phyloP scores from a whole-genome alignment of 1,139 yeast species.

The Debaryomycetaceae sp. region DNA sequence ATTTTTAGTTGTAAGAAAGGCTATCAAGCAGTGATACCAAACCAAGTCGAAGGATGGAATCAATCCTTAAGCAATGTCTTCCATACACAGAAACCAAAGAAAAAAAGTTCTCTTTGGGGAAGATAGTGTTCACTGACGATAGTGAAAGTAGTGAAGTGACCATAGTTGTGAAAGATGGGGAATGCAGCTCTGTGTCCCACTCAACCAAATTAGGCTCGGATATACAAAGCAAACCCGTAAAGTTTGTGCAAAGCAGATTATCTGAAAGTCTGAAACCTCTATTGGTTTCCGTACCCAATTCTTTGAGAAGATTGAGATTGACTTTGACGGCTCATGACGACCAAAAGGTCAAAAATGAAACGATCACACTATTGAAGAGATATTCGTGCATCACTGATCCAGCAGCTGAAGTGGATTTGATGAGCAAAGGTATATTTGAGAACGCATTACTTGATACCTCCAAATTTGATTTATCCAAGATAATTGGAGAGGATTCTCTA shows the following conservation, averaged over 20 bases:
- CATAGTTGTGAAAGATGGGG: not conserved
- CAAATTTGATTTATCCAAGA: not conserved
- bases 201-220: not conserved
- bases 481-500: not conserved
- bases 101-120: not conserved
- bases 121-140: not conserved
- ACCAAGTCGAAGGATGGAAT: not conserved
- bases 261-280: not conserved
- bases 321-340: not conserved
- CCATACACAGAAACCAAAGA: not conserved
- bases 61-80: not conserved
- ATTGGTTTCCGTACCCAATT: not conserved
- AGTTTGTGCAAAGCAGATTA: not conserved
- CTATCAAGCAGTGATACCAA: not conserved
- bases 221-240: not conserved
- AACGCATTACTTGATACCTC: not conserved
- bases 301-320: not conserved
- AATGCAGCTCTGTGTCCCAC: not conserved
- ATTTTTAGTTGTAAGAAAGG: not conserved
- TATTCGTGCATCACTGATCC: not conserved
- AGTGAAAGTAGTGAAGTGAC: not conserved
- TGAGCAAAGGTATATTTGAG: not conserved
- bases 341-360: no score
- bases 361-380: no score
- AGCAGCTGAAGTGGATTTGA: not conserved